These are phyloP conservation scores for Cymbopogon flexuosus DNA, from an alignment of 202 grass and related monocot genomes.

Conservation along the genomic window DNA sequence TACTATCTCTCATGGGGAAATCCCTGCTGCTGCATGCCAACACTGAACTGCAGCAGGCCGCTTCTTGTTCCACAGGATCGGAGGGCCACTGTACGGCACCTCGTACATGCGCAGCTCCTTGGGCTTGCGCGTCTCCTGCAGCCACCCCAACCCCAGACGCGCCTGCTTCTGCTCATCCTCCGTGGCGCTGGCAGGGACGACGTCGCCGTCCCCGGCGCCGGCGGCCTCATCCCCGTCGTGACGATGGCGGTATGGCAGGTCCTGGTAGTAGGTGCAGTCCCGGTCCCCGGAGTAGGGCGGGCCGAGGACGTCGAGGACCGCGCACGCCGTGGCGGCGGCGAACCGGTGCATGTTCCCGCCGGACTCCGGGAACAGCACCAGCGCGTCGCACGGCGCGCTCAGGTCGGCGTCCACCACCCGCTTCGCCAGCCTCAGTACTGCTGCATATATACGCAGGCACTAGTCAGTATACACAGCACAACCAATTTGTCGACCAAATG, in stretches of 20 bases:
- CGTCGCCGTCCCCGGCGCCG: not conserved
- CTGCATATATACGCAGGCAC: not conserved
- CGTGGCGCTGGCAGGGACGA: not conserved
- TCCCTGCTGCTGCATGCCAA: not conserved
- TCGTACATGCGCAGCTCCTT: constrained; percentile 28
- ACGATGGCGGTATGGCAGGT: constrained; percentile 33
- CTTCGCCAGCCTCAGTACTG: constrained; percentile 38
- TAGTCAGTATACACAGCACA: not conserved
- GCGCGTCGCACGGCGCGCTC: constrained; percentile 44
- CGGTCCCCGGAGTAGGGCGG: constrained; percentile 54
- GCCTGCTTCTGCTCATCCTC: not conserved
- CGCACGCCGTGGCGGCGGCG: constrained; percentile 48
- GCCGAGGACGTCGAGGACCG: constrained; percentile 61
- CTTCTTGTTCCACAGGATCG: not conserved
- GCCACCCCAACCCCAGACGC: constrained; percentile 28
- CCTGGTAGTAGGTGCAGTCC: constrained; percentile 69
- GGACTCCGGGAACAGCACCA: constrained; percentile 57
- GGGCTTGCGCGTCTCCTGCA: constrained; percentile 30
- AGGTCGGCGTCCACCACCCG: constrained; percentile 51
- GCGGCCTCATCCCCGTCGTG: not conserved
- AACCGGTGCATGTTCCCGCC: constrained; percentile 78
- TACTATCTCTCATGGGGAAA: too few relatives aligned
- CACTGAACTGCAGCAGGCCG: not conserved
- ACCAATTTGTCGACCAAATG: not conserved
- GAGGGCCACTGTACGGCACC: not conserved